phyloP scores from a whole-genome alignment of 371 early-diverging fungal species.

The Mortierella sp. region DNA sequence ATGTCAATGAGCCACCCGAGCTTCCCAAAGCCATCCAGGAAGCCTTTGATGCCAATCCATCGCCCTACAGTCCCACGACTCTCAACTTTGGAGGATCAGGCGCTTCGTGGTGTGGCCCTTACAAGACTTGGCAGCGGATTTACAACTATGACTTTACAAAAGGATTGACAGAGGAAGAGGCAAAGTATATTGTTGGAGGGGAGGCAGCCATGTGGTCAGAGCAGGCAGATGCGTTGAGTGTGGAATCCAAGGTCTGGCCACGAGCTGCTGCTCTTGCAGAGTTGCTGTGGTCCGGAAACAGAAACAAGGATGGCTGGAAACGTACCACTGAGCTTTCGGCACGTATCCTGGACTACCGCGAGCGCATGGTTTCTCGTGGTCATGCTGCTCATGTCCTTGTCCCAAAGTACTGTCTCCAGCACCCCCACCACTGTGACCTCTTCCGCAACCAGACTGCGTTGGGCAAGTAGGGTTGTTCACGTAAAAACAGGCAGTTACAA shows the following conservation, averaged over 20 bases:
- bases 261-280: slow-evolving; percentile 79
- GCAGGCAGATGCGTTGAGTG: slow-evolving; percentile 69
- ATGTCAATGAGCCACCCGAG: slow-evolving; percentile 39
- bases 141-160: slow-evolving; percentile 76
- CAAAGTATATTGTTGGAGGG: slow-evolving; percentile 62
- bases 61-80: slow-evolving; percentile 14
- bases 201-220: slow-evolving; percentile 82
- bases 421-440: slow-evolving; percentile 73
- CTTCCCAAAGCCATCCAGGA: slow-evolving; percentile 26
- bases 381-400: slow-evolving; percentile 73
- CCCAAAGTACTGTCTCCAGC: slow-evolving; percentile 76
- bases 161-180: slow-evolving; percentile 61
- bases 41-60: slow-evolving; percentile 26
- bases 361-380: slow-evolving; percentile 75
- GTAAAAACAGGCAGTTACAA: no score
- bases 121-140: slow-evolving; percentile 85
- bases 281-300: slow-evolving; percentile 79
- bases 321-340: slow-evolving; percentile 72
- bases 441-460: slow-evolving; percentile 39
- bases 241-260: slow-evolving; percentile 81
- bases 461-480: no score
- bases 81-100: slow-evolving; percentile 58
- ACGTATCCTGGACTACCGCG: slow-evolving; percentile 80
- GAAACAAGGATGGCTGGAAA: slow-evolving; percentile 62
- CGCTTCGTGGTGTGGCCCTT: slow-evolving; percentile 83